These are phyloP conservation scores for Pseudogymnoascus sp. DNA, from an alignment of 2,329 filamentous ascomycete species.

Conservation along the genomic window DNA sequence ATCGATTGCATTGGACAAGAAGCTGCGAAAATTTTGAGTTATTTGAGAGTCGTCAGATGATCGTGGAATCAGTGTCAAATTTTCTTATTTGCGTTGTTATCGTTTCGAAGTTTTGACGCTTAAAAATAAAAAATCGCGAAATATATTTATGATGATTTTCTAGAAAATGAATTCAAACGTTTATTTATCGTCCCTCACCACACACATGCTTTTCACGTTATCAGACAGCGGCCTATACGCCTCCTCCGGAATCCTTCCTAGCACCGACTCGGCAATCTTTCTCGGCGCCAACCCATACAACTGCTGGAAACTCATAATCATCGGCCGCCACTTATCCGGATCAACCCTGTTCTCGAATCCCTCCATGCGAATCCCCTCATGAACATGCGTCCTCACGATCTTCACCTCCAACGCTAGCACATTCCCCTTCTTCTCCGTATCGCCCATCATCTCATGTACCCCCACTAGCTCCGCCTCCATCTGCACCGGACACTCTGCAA, in stretches of 20 bases:
- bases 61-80: background rate
- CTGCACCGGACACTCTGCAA: conserved; percentile 35
- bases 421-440: conserved; percentile 26
- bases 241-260: conserved; percentile 29
- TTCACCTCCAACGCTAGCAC: conserved; percentile 31
- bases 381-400: conserved; percentile 31
- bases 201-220: background rate
- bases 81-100: too few relatives aligned
- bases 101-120: too few relatives aligned
- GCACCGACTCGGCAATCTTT: conserved; percentile 20
- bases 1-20: conserved; percentile 24
- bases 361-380: conserved; percentile 29
- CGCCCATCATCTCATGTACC: conserved; percentile 29
- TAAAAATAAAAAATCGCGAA: background rate
- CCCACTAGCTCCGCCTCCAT: conserved; percentile 36
- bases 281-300: conserved; percentile 33
- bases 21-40: background rate
- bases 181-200: background rate
- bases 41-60: background rate
- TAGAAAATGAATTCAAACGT: background rate
- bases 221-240: conserved; percentile 22
- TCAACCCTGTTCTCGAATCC: conserved; percentile 36
- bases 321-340: conserved; percentile 36
- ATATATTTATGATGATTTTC: background rate
- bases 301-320: conserved; percentile 40